Base-by-base conservation (phyloP, 768 basidiomycete species). In the Lentinus tigrinus region DNA sequence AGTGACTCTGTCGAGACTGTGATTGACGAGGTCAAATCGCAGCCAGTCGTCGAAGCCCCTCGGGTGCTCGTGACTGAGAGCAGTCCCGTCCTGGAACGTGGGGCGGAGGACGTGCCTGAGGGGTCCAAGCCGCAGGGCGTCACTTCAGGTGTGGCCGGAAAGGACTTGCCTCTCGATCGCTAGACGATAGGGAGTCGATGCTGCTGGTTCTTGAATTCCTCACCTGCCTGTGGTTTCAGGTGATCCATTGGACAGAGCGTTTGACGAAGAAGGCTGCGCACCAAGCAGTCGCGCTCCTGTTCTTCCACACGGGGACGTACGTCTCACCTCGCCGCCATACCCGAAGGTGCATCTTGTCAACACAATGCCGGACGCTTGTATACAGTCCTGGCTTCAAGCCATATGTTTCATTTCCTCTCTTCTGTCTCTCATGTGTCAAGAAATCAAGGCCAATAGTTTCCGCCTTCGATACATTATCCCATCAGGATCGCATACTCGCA, bases 371-470 rank as follows among this genome's bases (percentile, higher is more conserved):
- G 51, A 52, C 13, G 39, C 42, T 51, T 31, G 47, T 28, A 50
- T 61, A 56, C 40, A 44, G 10, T n/a, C 46, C 14, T 21, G 23
- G 10, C 13, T 47, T 8, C 16, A 11, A 31, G 11, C 31, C 17
- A 37, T 37, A 17, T 28, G 50, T 19, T n/a, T 36, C 8, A 10
- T 3, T 23, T 23, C 34, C 34, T 13, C 37, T 46, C 44, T 47
- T 21, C 17, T 56, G 44, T 34, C 27, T 42, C 26, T 14, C 28
- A 31, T 34, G 50, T 56, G 47, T 61, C 59, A 54, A 57, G 51
- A 55, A 56, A 54, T 38, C 60, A 61, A 61, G 60, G 60, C 60
- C 60, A 36, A 61, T 56, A 61, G 51, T 52, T 52, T 61, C 52
- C 55, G 60, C 60, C 60, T 56, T 61, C 52, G 60, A 42, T 40